Evolutionary conservation across 148 eudicot genomes (phyloP), one percentile per base, ranked within the genome.

Genomic region (Rhododendron henanense): DNA sequence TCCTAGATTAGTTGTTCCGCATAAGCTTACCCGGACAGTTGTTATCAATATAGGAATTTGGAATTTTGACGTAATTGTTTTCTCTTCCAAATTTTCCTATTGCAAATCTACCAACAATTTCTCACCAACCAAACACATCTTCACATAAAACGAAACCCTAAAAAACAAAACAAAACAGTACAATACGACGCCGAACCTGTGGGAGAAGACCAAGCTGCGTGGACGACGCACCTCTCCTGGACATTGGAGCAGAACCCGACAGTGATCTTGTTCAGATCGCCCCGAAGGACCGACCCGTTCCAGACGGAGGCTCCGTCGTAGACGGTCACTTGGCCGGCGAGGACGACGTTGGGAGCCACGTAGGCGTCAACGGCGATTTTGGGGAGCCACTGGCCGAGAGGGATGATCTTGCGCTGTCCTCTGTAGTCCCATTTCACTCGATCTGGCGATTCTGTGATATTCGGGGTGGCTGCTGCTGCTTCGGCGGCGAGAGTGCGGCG

Each of bases 321-420:
- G 37, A 97, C 99, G 39, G 92, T 87, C 41, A 97, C 98, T 85
- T 97, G 99, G 2, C 99, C 99, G n/a, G 99, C 99, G 11, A 97
- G 94, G 0, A 97, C 98, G 11, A 95, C 99, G 79, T 97, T 97
- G 6, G 99, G 98, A 1, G 99, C 98, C 61, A 97, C 98, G 79
- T 97, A 97, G 15, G 99, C 98, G 23, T 97, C 99, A 55, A 97
- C 99, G 39, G 99, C 99, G 88, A 97, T 89, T 90, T 94, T 97
- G 11, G 99, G 99, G 84, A 87, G 85, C 99, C 99, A 97, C 87
- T 97, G 98, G 9, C 99, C 99, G 37, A 97, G 85, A 0, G 99
- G 99, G 45, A 97, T 93, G 85, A 86, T 63, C 89, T 55, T 85
- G 41, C 99, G 84, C 88, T 97, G 99, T 0, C 99, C 99, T 71